A percentile compares a stretch with the other conserved stretches of the same genome.
Evolutionary conservation across 768 basidiomycete genomes (phyloP).

Genomic region (Tremella yokohamensis): DNA sequence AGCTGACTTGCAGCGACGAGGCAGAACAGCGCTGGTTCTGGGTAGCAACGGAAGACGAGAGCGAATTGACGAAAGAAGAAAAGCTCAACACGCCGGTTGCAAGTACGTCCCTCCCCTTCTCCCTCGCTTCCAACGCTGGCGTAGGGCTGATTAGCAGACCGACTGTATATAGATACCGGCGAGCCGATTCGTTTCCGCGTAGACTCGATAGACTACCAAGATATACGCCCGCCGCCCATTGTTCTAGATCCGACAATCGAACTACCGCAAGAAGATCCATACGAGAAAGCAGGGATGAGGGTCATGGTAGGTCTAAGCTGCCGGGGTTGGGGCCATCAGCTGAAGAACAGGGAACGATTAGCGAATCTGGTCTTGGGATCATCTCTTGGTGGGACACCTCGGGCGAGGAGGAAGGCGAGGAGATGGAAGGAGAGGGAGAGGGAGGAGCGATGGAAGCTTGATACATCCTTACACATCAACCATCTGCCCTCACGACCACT

Average conservation of each 20-base stretch:
- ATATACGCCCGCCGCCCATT: slow-evolving; percentile 45
- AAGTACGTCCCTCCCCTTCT: background rate
- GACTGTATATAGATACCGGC: slow-evolving; percentile 44
- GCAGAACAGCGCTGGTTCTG: slow-evolving; percentile 49
- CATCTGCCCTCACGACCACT: too few species aligned
- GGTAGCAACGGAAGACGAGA: slow-evolving; percentile 38
- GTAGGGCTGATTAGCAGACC: slow-evolving; percentile 17
- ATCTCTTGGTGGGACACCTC: slow-evolving; percentile 51
- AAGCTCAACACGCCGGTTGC: slow-evolving; percentile 8
- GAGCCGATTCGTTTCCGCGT: slow-evolving; percentile 50
- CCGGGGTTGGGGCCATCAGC: background rate
- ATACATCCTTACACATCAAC: background rate
- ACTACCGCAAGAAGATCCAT: slow-evolving; percentile 34
- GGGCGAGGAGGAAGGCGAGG: slow-evolving; percentile 37
- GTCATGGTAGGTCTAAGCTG: slow-evolving; percentile 42
- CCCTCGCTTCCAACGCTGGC: background rate
- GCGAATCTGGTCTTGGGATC: slow-evolving; percentile 52
- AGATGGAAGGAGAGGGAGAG: slow-evolving; percentile 20
- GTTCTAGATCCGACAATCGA: slow-evolving; percentile 12
- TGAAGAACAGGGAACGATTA: slow-evolving; percentile 49
- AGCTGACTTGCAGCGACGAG: slow-evolving; percentile 42
- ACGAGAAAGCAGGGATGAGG: slow-evolving; percentile 47
- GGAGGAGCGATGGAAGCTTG: background rate
- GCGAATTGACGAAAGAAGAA: slow-evolving; percentile 24
- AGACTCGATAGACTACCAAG: slow-evolving; percentile 48